Conservation (phyloP, 805 yeast genomes). For the Yamadazyma sp. region DNA sequence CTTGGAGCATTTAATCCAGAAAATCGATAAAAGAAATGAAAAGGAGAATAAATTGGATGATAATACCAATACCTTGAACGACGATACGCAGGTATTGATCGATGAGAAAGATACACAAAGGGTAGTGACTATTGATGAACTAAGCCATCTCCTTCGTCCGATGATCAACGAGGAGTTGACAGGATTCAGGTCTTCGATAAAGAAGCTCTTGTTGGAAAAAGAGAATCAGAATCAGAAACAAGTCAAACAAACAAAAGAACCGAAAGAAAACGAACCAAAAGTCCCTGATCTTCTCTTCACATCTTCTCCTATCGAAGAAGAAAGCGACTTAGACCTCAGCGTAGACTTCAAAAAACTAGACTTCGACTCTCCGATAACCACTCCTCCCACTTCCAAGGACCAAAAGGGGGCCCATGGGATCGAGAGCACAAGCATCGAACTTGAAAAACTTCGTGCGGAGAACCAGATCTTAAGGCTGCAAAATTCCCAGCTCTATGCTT, state of each 20-base stretch:
- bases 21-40: slow-evolving; percentile 2
- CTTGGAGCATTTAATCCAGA: slow-evolving; percentile 7
- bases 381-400: slow-evolving; percentile 26
- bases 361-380: slow-evolving; percentile 27
- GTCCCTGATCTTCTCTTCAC: too few species aligned
- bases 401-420: slow-evolving; percentile 1
- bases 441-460: slow-evolving; percentile 6
- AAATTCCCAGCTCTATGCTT: neutral
- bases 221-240: neutral
- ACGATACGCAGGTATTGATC: slow-evolving; percentile 14
- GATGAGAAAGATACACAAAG: slow-evolving; percentile 3
- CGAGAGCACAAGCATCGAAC: slow-evolving; percentile 5
- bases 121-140: slow-evolving; percentile 14
- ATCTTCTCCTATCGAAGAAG: slow-evolving; percentile 10
- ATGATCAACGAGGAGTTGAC: slow-evolving; percentile 19
- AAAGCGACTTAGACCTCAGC: slow-evolving; percentile 11
- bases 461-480: neutral
- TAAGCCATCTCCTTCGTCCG: slow-evolving; percentile 19
- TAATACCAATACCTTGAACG: slow-evolving; percentile 8
- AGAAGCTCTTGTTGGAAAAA: slow-evolving; percentile 7
- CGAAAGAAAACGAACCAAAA: too few species aligned
- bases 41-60: neutral
- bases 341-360: slow-evolving; percentile 7
- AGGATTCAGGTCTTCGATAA: slow-evolving; percentile 17
- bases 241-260: slow-evolving; percentile 1